A percentile compares a stretch with the other conserved stretches of the same genome.
Conservation (phyloP, 2,329 filamentous ascomycete species). For the Coleophoma crateriformis region DNA sequence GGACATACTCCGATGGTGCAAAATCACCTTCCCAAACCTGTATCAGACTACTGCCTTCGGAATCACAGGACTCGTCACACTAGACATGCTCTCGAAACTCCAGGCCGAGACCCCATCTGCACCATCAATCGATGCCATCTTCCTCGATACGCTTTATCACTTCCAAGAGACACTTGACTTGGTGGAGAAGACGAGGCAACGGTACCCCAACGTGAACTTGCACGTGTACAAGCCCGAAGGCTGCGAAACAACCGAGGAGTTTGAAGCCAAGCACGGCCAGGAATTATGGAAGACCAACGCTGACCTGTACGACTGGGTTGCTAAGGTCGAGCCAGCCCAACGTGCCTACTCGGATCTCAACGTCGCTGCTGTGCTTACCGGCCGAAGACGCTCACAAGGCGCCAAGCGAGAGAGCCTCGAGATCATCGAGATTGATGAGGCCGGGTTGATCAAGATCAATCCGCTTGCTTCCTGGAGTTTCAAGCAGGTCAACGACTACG, state of each 20-base stretch:
- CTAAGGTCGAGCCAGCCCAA: slow-evolving; percentile 95
- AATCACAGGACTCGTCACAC: slow-evolving; percentile 71
- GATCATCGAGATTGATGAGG: slow-evolving; percentile 85
- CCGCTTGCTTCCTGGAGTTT: slow-evolving; percentile 94
- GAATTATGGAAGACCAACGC: slow-evolving; percentile 80
- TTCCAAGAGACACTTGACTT: slow-evolving; percentile 72
- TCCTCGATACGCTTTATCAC: slow-evolving; percentile 80
- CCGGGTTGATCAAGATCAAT: slow-evolving; percentile 94
- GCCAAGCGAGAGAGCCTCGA: slow-evolving; percentile 86
- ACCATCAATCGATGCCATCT: slow-evolving; percentile 62
- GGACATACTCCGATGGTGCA: slow-evolving; percentile 90
- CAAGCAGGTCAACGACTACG: slow-evolving; percentile 80
- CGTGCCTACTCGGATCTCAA: slow-evolving; percentile 83
- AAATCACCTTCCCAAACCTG: slow-evolving; percentile 82
- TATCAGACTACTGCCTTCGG: slow-evolving; percentile 85
- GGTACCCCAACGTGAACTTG: slow-evolving; percentile 73
- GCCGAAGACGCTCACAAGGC: slow-evolving; percentile 85
- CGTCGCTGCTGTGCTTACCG: slow-evolving; percentile 87
- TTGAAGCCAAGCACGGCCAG: slow-evolving; percentile 76
- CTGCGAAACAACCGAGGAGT: slow-evolving; percentile 66
- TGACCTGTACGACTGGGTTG: slow-evolving; percentile 92
- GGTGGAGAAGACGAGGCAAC: slow-evolving; percentile 66
- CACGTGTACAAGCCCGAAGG: slow-evolving; percentile 88
- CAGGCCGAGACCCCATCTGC: slow-evolving; percentile 55
- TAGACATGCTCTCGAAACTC: slow-evolving; percentile 81